Percentiles rank a stretch among this genome's conserved stretches.
phyloP scores from a whole-genome alignment of 148 eudicot species.

The Beta vulgaris region DNA sequence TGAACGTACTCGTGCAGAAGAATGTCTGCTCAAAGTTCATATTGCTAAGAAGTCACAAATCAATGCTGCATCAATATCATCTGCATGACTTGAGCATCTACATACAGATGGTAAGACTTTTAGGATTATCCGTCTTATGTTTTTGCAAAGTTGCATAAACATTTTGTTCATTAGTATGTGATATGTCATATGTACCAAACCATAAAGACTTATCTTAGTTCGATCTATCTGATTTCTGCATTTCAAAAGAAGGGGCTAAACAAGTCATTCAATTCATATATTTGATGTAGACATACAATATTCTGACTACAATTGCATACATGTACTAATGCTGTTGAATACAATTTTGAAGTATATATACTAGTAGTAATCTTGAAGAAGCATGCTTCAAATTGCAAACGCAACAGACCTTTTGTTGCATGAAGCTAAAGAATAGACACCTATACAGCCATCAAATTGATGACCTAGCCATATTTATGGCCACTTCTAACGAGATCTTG shows the following conservation, averaged over 20 bases:
- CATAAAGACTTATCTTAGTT: neutral
- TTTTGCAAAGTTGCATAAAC: neutral
- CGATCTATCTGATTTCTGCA: neutral
- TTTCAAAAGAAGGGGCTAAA: too few species aligned
- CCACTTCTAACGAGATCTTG: neutral
- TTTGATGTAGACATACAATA: neutral
- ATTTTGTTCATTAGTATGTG: neutral
- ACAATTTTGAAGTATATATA: neutral
- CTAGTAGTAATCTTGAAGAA: neutral
- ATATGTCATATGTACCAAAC: neutral
- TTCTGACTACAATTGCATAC: neutral
- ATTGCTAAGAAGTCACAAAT: slow-evolving; percentile 22
- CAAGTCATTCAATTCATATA: too few species aligned
- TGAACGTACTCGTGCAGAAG: slow-evolving; percentile 22
- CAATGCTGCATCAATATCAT: neutral
- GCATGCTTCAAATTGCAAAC: slow-evolving; percentile 12
- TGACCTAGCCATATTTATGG: slow-evolving; percentile 15
- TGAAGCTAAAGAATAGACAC: slow-evolving; percentile 19
- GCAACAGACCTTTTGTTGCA: slow-evolving; percentile 6
- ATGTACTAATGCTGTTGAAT: neutral
- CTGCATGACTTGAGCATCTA: neutral
- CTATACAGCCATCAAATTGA: slow-evolving; percentile 22
- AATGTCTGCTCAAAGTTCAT: slow-evolving; percentile 19
- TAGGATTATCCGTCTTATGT: neutral
- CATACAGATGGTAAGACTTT: neutral